phyloP scores from a whole-genome alignment of 768 basidiomycete genomes.

The Tylopilus sp. region DNA sequence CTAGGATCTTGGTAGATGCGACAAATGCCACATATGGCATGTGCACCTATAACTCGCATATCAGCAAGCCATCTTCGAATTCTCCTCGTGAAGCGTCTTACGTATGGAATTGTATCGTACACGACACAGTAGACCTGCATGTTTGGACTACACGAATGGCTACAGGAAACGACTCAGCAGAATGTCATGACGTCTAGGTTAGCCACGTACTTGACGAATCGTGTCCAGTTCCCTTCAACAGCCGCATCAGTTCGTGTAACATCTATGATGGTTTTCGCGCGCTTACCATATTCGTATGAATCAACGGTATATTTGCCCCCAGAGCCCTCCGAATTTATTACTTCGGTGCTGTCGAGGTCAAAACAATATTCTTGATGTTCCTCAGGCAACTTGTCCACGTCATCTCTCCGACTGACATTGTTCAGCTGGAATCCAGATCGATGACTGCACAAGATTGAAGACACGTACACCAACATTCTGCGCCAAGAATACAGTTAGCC shows the following conservation, averaged over 20 bases:
- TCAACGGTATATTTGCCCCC: slow-evolving; percentile 51
- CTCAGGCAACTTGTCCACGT: slow-evolving; percentile 36
- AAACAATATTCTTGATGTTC: slow-evolving; percentile 50
- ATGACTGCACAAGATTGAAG: not conserved
- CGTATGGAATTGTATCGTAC: slow-evolving; percentile 58
- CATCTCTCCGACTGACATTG: slow-evolving; percentile 39
- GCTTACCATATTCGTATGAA: slow-evolving; percentile 47
- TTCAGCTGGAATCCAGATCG: not conserved
- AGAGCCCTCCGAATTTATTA: slow-evolving; percentile 32
- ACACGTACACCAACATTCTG: slow-evolving; percentile 46
- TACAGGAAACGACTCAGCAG: slow-evolving; percentile 26
- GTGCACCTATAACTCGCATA: slow-evolving; percentile 43
- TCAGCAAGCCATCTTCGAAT: not conserved
- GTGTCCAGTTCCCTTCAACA: slow-evolving; percentile 66
- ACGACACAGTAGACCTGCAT: slow-evolving; percentile 54
- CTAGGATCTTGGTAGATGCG: slow-evolving; percentile 44
- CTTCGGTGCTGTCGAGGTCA: slow-evolving; percentile 59
- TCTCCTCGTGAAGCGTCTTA: slow-evolving; percentile 20
- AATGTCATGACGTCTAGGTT: not conserved
- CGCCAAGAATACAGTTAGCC: slow-evolving; percentile 3
- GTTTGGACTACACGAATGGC: slow-evolving; percentile 69
- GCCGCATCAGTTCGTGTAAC: slow-evolving; percentile 1
- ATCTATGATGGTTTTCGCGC: not conserved
- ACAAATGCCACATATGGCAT: slow-evolving; percentile 63
- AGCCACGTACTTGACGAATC: slow-evolving; percentile 61